Percentiles rank a stretch among this genome's conserved stretches.
These are phyloP conservation scores for Dissophora globulifera DNA, from an alignment of 192 early-diverging fungal species.

Conservation along the genomic window DNA sequence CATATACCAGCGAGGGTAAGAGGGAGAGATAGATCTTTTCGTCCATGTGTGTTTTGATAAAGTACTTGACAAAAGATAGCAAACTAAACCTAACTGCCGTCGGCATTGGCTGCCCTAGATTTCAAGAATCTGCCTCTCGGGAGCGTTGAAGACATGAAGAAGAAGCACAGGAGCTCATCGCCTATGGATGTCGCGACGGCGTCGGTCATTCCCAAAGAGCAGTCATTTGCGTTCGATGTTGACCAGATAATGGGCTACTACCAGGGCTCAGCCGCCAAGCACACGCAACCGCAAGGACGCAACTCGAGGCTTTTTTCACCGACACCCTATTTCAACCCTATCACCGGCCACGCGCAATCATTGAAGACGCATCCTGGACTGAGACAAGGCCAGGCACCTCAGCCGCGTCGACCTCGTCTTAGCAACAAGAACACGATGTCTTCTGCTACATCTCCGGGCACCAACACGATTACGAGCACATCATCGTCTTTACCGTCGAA, in stretches of 20 bases:
- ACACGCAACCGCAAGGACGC: slow-evolving; percentile 26
- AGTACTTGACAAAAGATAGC: too few species aligned
- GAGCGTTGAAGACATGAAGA: slow-evolving; percentile 20
- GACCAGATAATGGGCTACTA: slow-evolving; percentile 50
- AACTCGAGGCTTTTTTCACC: slow-evolving; percentile 49
- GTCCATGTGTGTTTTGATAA: too few species aligned
- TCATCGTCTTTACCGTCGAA: slow-evolving; percentile 1
- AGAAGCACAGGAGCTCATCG: background rate
- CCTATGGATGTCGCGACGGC: slow-evolving; percentile 21
- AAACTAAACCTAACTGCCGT: too few species aligned
- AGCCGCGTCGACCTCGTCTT: slow-evolving; percentile 41
- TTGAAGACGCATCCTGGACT: slow-evolving; percentile 42
- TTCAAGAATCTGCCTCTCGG: slow-evolving; percentile 26
- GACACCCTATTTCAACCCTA: slow-evolving; percentile 36
- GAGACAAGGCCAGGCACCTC: slow-evolving; percentile 31
- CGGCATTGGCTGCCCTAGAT: too few species aligned
- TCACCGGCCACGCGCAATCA: slow-evolving; percentile 14
- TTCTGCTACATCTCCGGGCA: too few species aligned
- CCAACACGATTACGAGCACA: too few species aligned
- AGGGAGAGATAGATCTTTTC: too few species aligned
- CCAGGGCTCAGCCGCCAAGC: slow-evolving; percentile 9
- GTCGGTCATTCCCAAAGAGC: slow-evolving; percentile 25
- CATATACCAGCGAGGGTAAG: slow-evolving; percentile 38
- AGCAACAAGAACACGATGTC: too few species aligned
- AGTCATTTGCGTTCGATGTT: slow-evolving; percentile 39